Evolutionary conservation across 2,329 filamentous ascomycete genomes (phyloP), one percentile per base, ranked within the genome.

Genomic region (Xylariaceae sp.): DNA sequence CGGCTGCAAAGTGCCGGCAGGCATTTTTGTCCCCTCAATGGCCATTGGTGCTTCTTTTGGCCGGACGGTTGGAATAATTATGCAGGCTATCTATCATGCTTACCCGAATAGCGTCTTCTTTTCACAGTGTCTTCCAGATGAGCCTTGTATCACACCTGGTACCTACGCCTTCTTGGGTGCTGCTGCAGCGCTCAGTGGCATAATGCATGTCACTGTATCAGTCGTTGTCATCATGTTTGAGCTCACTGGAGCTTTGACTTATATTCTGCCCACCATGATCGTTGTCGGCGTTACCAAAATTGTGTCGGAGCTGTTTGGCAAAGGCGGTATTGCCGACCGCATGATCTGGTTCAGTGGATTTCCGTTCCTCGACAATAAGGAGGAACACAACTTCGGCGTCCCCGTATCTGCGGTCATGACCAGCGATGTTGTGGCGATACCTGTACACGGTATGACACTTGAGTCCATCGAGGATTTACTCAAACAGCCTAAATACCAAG

Each of bases 221-320:
- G 91, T 99, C 10, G 93, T 97, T 2, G 94, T 99, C 64, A 99
- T 99, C 70, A 97, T 99, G 94, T 97, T 97, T 66, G 94, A 99
- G 71, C 80, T 99, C 45, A 99, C 94, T 0, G 94, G 94, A n/a
- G 94, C 94, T 6, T 75, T 97, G 54, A 96, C 92, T 1, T 99
- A 99, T 66, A 97, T 99, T 59, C 75, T 99, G 28, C 94, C 94
- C 0, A 97, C 93, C 13, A 99, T 99, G 94, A 97, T 99, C 62
- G 94, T 97, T 1, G 94, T 97, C 2, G 94, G 94, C 45, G 88
- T 97, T 31, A 97, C 93, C 38, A 99, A 99, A 75, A 89, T 89
- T 13, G 89, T 99, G 43, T 86, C 89, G 56, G 90, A 96, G 60
- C 79, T 91, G 12, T 94, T 96, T 65, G 90, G 91, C n/a, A 95